Evolutionary conservation across 768 basidiomycete genomes (phyloP).

Genomic region (Suillus subaureus): DNA sequence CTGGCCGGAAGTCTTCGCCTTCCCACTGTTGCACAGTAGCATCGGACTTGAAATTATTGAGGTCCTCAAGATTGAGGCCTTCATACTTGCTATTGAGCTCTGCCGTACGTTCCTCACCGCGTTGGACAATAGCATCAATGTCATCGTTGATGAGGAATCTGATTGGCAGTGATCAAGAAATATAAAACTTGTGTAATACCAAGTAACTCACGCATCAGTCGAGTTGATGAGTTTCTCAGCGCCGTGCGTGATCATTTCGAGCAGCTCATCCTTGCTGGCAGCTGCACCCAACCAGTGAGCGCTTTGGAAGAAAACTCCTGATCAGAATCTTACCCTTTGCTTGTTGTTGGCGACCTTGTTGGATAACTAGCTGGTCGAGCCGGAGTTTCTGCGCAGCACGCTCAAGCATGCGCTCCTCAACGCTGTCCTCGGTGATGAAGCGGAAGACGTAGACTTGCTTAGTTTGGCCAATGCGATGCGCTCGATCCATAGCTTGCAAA

Average conservation of each 20-base stretch:
- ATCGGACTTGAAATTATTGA: constrained; percentile 97
- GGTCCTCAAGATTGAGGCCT: constrained; percentile 88
- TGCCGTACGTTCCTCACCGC: constrained; percentile 87
- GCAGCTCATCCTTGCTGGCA: constrained; percentile 91
- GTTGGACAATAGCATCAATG: constrained; percentile 90
- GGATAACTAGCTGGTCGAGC: constrained; percentile 94
- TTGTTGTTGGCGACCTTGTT: constrained; percentile 86
- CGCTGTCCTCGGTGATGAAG: constrained; percentile 95
- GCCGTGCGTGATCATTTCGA: constrained; percentile 98
- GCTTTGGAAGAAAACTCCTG: neutral
- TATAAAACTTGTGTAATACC: neutral
- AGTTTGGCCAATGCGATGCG: constrained; percentile 95
- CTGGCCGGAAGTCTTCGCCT: constrained; percentile 86
- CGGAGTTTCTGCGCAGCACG: constrained; percentile 94
- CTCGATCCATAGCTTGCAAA: constrained; percentile 98
- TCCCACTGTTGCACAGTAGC: constrained; percentile 93
- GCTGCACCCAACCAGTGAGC: constrained; percentile 44
- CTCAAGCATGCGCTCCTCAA: constrained; percentile 95
- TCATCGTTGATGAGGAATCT: constrained; percentile 84
- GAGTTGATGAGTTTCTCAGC: constrained; percentile 95
- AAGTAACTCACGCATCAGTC: constrained; percentile 59
- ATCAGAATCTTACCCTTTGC: constrained; percentile 62
- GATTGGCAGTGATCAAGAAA: constrained; percentile 5
- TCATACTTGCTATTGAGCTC: constrained; percentile 93
- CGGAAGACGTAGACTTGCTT: constrained; percentile 97